These are phyloP conservation scores for Tuctoria greenei DNA, from an alignment of 176 grass and related monocot species.

Conservation along the genomic window DNA sequence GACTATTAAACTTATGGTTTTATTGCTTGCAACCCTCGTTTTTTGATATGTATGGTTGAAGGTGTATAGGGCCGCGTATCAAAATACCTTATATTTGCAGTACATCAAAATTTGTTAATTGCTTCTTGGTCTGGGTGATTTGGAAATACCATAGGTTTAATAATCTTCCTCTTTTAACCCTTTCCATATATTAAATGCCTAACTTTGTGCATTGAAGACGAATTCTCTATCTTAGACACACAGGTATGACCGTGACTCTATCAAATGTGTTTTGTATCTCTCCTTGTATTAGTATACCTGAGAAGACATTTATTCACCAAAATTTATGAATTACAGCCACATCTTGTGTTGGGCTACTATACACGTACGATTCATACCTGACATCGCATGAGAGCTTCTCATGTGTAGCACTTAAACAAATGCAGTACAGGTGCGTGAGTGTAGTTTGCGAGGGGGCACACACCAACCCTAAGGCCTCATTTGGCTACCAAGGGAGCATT, in stretches of 20 bases:
- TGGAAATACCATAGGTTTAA: neutral
- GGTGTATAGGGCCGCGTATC: no score
- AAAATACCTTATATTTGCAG: neutral
- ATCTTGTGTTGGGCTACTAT: slow-evolving; percentile 22
- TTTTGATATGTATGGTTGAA: no score
- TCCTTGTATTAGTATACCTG: neutral
- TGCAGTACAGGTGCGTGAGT: slow-evolving; percentile 38
- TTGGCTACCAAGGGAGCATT: no score
- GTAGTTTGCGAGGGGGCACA: slow-evolving; percentile 28
- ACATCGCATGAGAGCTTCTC: slow-evolving; percentile 30
- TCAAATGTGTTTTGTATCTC: neutral
- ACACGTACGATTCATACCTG: slow-evolving; percentile 22
- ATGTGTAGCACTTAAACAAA: slow-evolving; percentile 54
- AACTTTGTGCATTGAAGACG: neutral
- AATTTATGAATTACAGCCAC: slow-evolving; percentile 31
- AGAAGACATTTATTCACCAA: neutral
- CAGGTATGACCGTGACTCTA: neutral
- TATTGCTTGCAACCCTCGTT: neutral
- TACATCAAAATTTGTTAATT: neutral
- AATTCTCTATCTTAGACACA: neutral
- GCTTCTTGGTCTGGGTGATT: neutral
- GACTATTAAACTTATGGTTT: no score
- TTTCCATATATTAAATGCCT: neutral
- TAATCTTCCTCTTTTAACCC: neutral
- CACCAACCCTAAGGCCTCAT: slow-evolving; percentile 39